These are phyloP conservation scores for Aspergillus homomorphus DNA, from an alignment of 495 filamentous ascomycete species.

Conservation along the genomic window DNA sequence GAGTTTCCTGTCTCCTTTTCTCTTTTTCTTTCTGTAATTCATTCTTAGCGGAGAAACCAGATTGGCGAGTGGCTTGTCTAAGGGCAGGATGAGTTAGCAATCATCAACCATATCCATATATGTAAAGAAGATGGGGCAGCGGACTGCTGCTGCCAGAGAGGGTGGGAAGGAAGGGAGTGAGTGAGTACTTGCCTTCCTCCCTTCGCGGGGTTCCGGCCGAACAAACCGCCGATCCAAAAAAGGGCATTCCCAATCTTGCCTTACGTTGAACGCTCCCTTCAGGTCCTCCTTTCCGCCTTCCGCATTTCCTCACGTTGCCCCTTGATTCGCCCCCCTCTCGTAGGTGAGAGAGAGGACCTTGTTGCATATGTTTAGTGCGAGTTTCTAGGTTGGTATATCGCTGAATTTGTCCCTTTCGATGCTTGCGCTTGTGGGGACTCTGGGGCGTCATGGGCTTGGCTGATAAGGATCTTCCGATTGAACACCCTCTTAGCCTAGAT, in stretches of 20 bases:
- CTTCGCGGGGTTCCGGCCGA: not conserved
- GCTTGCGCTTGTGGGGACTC: not conserved
- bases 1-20: not conserved
- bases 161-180: too few relatives aligned
- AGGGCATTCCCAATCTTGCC: not conserved
- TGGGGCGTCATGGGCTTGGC: conserved; percentile 1
- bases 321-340: not conserved
- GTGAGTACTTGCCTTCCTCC: too few relatives aligned
- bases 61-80: too few relatives aligned
- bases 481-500: not conserved
- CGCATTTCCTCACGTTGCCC: not conserved
- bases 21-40: not conserved
- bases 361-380: not conserved
- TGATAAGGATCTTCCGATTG: not conserved
- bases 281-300: not conserved
- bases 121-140: too few relatives aligned
- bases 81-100: too few relatives aligned
- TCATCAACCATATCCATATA: too few relatives aligned
- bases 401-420: not conserved
- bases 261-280: not conserved
- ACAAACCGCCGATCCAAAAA: not conserved
- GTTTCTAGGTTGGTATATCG: not conserved
- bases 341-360: not conserved
- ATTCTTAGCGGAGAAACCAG: too few relatives aligned
- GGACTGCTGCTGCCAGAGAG: too few relatives aligned